A percentile compares a stretch with the other conserved stretches of the same genome.
Evolutionary conservation across 345 rosid genomes (phyloP).

Genomic region (Geranium rotundifolium): DNA sequence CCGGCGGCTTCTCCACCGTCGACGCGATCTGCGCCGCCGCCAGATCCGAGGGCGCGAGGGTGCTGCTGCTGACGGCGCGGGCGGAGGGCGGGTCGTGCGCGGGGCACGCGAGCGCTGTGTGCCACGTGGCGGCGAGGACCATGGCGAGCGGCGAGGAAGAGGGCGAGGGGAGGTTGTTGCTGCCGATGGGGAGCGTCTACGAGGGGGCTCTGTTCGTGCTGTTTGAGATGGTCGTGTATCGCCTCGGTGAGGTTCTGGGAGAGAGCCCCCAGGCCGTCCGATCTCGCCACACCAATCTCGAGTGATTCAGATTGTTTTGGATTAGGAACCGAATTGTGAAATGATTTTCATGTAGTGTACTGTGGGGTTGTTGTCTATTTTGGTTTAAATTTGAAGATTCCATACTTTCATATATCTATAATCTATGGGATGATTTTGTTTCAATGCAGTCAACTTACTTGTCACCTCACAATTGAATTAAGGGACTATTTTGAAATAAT

Average conservation of each 20-base stretch:
- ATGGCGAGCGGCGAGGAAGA: conserved; percentile 50
- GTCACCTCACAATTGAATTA: too few relatives aligned
- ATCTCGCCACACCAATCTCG: conserved; percentile 85
- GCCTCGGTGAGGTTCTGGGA: conserved; percentile 45
- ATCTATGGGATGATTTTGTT: too few relatives aligned
- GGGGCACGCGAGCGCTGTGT: conserved; percentile 54
- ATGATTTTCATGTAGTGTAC: too few relatives aligned
- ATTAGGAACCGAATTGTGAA: too few relatives aligned
- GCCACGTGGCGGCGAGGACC: conserved; percentile 69
- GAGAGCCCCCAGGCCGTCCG: conserved; percentile 56
- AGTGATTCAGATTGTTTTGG: conserved; percentile 27
- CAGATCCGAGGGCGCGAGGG: conserved; percentile 44
- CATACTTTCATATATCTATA: too few relatives aligned
- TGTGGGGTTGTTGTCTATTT: too few relatives aligned
- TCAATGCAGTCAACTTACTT: too few relatives aligned
- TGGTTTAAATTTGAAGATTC: too few relatives aligned
- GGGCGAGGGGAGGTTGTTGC: conserved; percentile 23
- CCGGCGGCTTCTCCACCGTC: conserved; percentile 78
- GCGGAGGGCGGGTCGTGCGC: conserved; percentile 49
- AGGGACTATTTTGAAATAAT: too few relatives aligned
- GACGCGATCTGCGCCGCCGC: conserved; percentile 72
- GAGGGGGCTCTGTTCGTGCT: conserved; percentile 80
- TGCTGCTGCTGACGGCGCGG: conserved; percentile 54
- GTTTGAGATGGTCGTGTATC: conserved; percentile 86
- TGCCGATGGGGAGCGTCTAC: conserved; percentile 91